Evolutionary conservation across 805 yeast genomes (phyloP).

Genomic region (Blastobotrys peoriensis): DNA sequence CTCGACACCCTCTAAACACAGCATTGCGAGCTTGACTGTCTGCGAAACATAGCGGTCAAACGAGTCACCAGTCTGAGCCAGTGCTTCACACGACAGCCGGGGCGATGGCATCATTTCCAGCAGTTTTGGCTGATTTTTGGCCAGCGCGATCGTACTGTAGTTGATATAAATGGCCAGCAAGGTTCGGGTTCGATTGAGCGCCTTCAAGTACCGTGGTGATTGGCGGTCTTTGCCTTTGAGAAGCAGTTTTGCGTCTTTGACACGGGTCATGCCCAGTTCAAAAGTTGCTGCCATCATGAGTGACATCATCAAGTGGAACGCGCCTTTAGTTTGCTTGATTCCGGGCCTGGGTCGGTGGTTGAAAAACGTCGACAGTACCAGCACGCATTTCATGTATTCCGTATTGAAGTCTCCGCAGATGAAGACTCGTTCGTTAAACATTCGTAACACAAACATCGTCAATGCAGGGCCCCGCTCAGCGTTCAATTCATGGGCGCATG

Average conservation of each 20-base stretch:
- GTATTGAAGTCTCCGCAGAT: background rate
- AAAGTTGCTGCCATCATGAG: background rate
- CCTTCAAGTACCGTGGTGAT: background rate
- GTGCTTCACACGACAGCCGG: background rate
- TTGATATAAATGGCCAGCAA: background rate
- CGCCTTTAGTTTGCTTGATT: background rate
- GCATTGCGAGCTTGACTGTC: background rate
- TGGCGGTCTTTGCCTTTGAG: background rate
- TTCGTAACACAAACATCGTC: background rate
- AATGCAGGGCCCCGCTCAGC: background rate
- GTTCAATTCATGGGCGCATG: background rate
- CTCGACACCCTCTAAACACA: background rate
- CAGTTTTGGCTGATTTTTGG: background rate
- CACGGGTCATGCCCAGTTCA: background rate
- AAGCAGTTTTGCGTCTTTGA: background rate
- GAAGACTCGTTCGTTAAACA: background rate
- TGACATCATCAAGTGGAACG: background rate
- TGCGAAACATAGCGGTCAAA: background rate
- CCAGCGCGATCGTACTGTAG: background rate
- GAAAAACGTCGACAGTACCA: background rate
- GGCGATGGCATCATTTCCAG: background rate
- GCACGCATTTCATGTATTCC: background rate
- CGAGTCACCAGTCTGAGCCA: background rate
- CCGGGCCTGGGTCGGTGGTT: background rate
- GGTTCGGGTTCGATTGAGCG: background rate